A percentile compares a stretch with the other conserved stretches of the same genome.
Conservation (phyloP, 805 yeast genomes). For the Candida maesae region DNA sequence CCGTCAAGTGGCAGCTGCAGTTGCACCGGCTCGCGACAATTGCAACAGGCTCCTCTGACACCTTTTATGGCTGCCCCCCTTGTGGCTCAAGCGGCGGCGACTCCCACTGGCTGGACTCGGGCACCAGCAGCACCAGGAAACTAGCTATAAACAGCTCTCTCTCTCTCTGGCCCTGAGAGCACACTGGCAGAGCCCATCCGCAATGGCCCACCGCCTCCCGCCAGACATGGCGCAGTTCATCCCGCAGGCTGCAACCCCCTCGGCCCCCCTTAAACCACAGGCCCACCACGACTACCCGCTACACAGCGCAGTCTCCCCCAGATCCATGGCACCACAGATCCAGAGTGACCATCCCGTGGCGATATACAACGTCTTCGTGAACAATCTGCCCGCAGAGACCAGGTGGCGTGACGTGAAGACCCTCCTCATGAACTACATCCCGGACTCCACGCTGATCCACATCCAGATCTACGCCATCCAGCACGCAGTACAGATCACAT, state of each 20-base stretch:
- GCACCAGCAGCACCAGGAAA: no score
- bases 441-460: slow-evolving; percentile 20
- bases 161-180: not conserved
- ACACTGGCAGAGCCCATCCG: not conserved
- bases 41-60: no score
- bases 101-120: no score
- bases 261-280: not conserved
- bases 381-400: slow-evolving; percentile 19
- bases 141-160: no score
- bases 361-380: slow-evolving; percentile 15
- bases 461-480: slow-evolving; percentile 17
- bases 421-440: slow-evolving; percentile 15
- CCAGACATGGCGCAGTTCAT: not conserved
- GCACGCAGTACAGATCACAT: slow-evolving; percentile 11
- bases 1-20: no score
- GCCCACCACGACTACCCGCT: not conserved
- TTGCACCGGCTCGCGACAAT: no score
- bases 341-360: not conserved
- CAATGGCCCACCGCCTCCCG: not conserved
- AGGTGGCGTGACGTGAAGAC: slow-evolving; percentile 25
- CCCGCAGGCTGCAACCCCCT: not conserved
- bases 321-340: not conserved
- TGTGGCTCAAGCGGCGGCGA: no score
- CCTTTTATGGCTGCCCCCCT: no score
- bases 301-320: not conserved